Evolutionary conservation across 192 early-diverging fungal species (phyloP).

Genomic region (Backusella parvicylindrica): DNA sequence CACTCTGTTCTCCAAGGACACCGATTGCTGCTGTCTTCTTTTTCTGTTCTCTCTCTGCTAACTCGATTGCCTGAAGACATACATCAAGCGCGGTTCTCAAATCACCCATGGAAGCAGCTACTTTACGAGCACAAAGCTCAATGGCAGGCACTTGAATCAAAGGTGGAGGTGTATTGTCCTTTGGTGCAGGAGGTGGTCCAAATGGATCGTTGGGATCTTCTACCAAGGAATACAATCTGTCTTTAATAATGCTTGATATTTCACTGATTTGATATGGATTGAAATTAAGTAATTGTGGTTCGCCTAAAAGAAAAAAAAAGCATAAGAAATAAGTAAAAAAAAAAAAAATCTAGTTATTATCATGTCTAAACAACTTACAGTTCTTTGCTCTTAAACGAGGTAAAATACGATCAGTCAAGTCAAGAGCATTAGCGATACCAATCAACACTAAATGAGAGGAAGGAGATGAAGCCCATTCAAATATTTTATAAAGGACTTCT

Average conservation of each 20-base stretch:
- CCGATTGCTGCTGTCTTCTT: slow-evolving; percentile 34
- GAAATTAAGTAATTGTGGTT: slow-evolving; percentile 81
- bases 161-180: slow-evolving; percentile 17
- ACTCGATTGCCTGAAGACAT: slow-evolving; percentile 83
- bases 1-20: slow-evolving; percentile 12
- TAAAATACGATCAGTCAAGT: slow-evolving; percentile 84
- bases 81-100: slow-evolving; percentile 76
- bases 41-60: slow-evolving; percentile 67
- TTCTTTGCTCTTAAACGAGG: slow-evolving; percentile 82
- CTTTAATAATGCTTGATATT: slow-evolving; percentile 86
- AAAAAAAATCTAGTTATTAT: too few relatives aligned
- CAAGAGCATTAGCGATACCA: slow-evolving; percentile 93
- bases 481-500: slow-evolving; percentile 85
- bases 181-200: slow-evolving; percentile 10
- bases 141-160: slow-evolving; percentile 84
- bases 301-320: slow-evolving; percentile 38
- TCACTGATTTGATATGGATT: slow-evolving; percentile 83
- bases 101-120: slow-evolving; percentile 82
- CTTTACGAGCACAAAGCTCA: slow-evolving; percentile 91
- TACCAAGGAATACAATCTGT: slow-evolving; percentile 62
- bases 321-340: too few relatives aligned
- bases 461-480: slow-evolving; percentile 67
- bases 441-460: slow-evolving; percentile 71
- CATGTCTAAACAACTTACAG: slow-evolving; percentile 57
- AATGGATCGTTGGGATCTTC: slow-evolving; percentile 5